Evolutionary conservation across 2,329 filamentous ascomycete genomes (phyloP).

Genomic region (Penicillium sp.): DNA sequence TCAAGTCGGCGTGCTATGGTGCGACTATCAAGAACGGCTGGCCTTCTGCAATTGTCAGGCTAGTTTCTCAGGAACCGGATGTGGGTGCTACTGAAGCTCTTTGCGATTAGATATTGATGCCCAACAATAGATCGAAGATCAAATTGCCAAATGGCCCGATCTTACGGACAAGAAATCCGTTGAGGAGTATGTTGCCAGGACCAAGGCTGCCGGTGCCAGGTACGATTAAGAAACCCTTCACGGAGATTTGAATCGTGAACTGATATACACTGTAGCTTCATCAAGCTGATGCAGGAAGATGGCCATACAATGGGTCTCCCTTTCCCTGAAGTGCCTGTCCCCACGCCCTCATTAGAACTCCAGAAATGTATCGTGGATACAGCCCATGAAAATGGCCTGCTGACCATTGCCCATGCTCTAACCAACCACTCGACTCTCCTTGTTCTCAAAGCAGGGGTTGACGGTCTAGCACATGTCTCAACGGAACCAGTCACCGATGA

Average conservation of each 20-base stretch:
- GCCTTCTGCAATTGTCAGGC: slow-evolving; percentile 9
- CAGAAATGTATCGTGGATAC: slow-evolving; percentile 9
- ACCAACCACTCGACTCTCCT: slow-evolving; percentile 10
- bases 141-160: slow-evolving; percentile 9
- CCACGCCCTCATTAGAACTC: slow-evolving; percentile 11
- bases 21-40: slow-evolving; percentile 10
- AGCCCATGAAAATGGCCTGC: slow-evolving; percentile 5
- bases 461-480: slow-evolving; percentile 8
- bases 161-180: slow-evolving; percentile 6
- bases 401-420: slow-evolving; percentile 9
- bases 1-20: slow-evolving; percentile 9
- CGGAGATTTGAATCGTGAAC: no score
- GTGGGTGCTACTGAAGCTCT: neutral
- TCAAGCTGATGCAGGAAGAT: slow-evolving; percentile 13
- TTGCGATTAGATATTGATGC: neutral
- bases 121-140: slow-evolving; percentile 1
- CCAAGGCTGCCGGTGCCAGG: slow-evolving; percentile 8
- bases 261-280: slow-evolving; percentile 1
- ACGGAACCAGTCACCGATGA: slow-evolving; percentile 10
- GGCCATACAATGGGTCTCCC: slow-evolving; percentile 6
- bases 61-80: slow-evolving; percentile 5
- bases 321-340: slow-evolving; percentile 8
- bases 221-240: neutral
- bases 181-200: slow-evolving; percentile 6
- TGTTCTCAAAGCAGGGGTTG: slow-evolving; percentile 7